Evolutionary conservation across 805 yeast genomes (phyloP), one percentile per base, ranked within the genome.

Genomic region (Wickerhamiella dianesei): DNA sequence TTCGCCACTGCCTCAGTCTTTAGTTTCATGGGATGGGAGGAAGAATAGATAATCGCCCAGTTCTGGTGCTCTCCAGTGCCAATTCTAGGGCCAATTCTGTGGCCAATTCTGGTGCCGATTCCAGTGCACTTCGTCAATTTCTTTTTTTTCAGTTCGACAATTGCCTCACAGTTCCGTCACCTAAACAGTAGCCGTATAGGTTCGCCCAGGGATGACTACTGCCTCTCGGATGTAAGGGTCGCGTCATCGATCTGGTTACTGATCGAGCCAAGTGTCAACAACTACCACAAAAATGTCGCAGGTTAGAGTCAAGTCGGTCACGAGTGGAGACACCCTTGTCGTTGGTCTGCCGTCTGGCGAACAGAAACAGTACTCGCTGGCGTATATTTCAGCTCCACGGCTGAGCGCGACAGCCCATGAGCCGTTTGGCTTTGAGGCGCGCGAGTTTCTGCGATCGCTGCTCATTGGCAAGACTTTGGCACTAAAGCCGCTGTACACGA

Each of bases 301-400:
- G 39, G 88, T 85, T 37, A 78, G 74, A 60, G 88, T 82, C 43
- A 81, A 80, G 58, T 70, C 76, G 41, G 85, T 81, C 16, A 59
- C 79, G 35, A 79, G 83, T 43, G 85, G 82, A 3, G 89, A 82
- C 64, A 77, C 87, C 12, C 54, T 82, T 36, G 73, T 81, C 37
- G 68, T 70, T 9, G 81, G 85, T 2, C 47, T 40, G 17, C n/a
- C 20, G 2, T 57, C 56, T n/a, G 70, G 72, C 40, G 54, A 73
- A 16, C 92, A 82, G 59, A 68, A 83, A 54, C 59, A 71, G 29
- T 68, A 83, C 45, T 72, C 86, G 3, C 73, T 82, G 55, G 82
- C 84, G 5, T 73, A 74, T 54, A 73, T 82, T 37, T 70, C 77
- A 49, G 76, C 82, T 16, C 81, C 81, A 35, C 65, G 77, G 44